phyloP scores from a whole-genome alignment of 495 filamentous ascomycete species.

The Chaetomium tenue region DNA sequence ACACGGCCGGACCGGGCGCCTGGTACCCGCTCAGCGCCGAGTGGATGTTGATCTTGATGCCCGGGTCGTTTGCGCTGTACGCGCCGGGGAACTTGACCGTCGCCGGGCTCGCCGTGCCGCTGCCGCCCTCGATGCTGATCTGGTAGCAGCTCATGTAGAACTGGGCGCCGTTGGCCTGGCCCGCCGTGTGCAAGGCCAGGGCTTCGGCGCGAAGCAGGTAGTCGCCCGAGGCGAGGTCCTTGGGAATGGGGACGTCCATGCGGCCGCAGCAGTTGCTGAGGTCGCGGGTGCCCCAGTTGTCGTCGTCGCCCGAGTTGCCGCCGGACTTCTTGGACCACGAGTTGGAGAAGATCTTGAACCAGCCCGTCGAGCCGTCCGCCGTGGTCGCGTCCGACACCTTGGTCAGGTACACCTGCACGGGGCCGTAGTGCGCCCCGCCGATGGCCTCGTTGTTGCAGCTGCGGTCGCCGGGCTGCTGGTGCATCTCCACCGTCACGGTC shows the following conservation, averaged over 20 bases:
- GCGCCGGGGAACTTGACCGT: constrained; percentile 49
- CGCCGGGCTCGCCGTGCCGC: constrained; percentile 33
- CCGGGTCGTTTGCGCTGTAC: constrained; percentile 48
- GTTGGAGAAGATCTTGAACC: constrained; percentile 55
- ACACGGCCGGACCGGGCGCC: constrained; percentile 44
- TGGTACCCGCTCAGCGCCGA: constrained; percentile 37
- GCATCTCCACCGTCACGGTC: constrained; percentile 53
- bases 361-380: constrained; percentile 42
- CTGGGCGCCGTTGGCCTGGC: constrained; percentile 40
- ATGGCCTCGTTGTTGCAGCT: constrained; percentile 48
- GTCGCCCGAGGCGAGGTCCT: constrained; percentile 48
- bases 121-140: constrained; percentile 39
- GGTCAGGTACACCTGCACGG: constrained; percentile 55
- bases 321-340: constrained; percentile 43
- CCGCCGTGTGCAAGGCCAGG: constrained; percentile 51
- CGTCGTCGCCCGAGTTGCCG: constrained; percentile 41
- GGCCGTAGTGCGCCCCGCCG: constrained; percentile 48
- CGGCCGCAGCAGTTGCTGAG: constrained; percentile 53
- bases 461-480: constrained; percentile 46
- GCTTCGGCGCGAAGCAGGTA: constrained; percentile 54
- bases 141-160: constrained; percentile 55
- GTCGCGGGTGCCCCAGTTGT: constrained; percentile 53
- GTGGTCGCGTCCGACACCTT: constrained; percentile 51
- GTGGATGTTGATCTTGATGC: constrained; percentile 53
- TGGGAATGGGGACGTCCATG: constrained; percentile 50